Conservation (phyloP, 768 basidiomycete genomes). For the Ephemerocybe angulata region DNA sequence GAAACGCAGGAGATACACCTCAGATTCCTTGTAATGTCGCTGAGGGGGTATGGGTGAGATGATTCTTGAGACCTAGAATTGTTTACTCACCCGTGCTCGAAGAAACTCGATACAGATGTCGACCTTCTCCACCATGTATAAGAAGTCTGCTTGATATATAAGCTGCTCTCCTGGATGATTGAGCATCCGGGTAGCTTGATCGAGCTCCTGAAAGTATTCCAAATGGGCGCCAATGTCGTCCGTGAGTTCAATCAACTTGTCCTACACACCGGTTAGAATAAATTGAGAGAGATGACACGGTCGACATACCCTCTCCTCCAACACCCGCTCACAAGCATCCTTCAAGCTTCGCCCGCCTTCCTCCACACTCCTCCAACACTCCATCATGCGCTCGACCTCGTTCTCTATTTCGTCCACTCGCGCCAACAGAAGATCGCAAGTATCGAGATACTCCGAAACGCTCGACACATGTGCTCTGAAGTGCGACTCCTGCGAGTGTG, state of each 20-base stretch:
- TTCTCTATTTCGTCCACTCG: slow-evolving; percentile 69
- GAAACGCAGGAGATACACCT: slow-evolving; percentile 92
- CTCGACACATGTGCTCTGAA: slow-evolving; percentile 82
- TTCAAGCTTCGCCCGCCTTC: slow-evolving; percentile 90
- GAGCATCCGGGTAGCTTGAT: slow-evolving; percentile 87
- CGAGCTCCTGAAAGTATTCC: slow-evolving; percentile 94
- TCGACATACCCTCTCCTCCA: slow-evolving; percentile 79
- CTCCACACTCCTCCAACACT: slow-evolving; percentile 84
- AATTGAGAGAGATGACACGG: neutral
- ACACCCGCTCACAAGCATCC: slow-evolving; percentile 82
- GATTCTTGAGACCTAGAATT: neutral
- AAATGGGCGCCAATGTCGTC: slow-evolving; percentile 79
- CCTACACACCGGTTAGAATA: slow-evolving; percentile 39
- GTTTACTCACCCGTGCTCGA: slow-evolving; percentile 68
- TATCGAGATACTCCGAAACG: slow-evolving; percentile 70
- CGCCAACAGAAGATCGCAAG: slow-evolving; percentile 72
- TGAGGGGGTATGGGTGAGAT: slow-evolving; percentile 27
- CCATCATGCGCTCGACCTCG: slow-evolving; percentile 78
- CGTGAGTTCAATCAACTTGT: slow-evolving; percentile 70
- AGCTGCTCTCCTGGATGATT: slow-evolving; percentile 92
- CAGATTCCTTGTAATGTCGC: slow-evolving; percentile 90
- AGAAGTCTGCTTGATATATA: slow-evolving; percentile 85
- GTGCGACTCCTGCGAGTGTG: slow-evolving; percentile 90
- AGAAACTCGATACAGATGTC: slow-evolving; percentile 94
- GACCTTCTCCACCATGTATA: slow-evolving; percentile 94